Evolutionary conservation across 805 yeast genomes (phyloP).

Genomic region (Lachancea waltii): DNA sequence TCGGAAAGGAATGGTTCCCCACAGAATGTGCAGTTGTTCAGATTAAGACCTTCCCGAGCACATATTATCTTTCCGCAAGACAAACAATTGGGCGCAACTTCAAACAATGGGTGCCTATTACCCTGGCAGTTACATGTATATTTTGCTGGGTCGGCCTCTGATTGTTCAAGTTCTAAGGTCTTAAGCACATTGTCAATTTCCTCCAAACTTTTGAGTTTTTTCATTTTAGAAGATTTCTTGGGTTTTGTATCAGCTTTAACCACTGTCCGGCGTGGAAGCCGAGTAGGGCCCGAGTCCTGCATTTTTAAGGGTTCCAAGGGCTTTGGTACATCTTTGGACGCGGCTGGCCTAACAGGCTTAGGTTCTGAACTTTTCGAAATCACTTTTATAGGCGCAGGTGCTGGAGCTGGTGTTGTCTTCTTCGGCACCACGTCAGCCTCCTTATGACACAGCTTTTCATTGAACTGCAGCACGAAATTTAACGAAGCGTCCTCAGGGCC

Average conservation of each 20-base stretch:
- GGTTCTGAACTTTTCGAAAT: too few species aligned
- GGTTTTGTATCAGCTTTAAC: slow-evolving; percentile 1
- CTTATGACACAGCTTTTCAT: slow-evolving; percentile 16
- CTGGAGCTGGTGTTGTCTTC: background rate
- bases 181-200: slow-evolving; percentile 60
- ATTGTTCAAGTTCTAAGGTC: slow-evolving; percentile 40
- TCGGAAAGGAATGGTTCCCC: slow-evolving; percentile 56
- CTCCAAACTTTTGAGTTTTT: slow-evolving; percentile 48
- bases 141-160: slow-evolving; percentile 16
- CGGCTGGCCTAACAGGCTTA: too few species aligned
- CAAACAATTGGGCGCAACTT: slow-evolving; percentile 86
- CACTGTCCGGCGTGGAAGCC: background rate
- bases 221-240: slow-evolving; percentile 17
- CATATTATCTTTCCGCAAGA: slow-evolving; percentile 94
- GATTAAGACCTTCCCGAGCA: slow-evolving; percentile 62
- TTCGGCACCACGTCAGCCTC: background rate
- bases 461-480: slow-evolving; percentile 28
- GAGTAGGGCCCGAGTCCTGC: background rate
- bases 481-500: slow-evolving; percentile 30
- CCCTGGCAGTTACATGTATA: slow-evolving; percentile 77
- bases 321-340: background rate
- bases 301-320: background rate
- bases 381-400: too few species aligned
- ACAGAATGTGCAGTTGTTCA: slow-evolving; percentile 85
- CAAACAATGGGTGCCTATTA: slow-evolving; percentile 78